phyloP scores from a whole-genome alignment of 306 rosid genomes.

The Potentilla sterilis region DNA sequence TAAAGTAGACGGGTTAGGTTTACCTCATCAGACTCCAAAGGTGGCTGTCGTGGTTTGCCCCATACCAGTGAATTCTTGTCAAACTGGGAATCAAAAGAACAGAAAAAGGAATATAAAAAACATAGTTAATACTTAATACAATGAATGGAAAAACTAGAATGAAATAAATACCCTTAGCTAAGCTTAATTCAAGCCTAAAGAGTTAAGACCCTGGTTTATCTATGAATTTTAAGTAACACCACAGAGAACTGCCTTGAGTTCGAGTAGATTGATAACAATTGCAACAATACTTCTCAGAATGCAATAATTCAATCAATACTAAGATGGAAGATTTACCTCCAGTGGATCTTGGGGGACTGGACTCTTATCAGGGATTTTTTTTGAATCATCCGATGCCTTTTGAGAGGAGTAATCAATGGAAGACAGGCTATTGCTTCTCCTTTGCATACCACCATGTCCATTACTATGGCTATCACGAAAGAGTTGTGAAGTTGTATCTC shows the following conservation, averaged over 20 bases:
- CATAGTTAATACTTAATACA: not conserved
- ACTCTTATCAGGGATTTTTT: conserved; percentile 36
- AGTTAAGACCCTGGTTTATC: not conserved
- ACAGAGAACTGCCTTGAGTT: not conserved
- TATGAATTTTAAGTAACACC: not conserved
- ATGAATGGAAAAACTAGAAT: not conserved
- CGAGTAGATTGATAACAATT: not conserved
- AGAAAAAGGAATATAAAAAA: conserved; percentile 8
- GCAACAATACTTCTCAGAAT: not conserved
- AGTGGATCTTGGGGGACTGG: conserved; percentile 57
- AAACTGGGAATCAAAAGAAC: conserved; percentile 51
- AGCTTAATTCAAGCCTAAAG: not conserved
- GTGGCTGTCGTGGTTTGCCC: conserved; percentile 90
- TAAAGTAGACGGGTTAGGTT: not conserved
- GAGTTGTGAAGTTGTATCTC: conserved; percentile 96
- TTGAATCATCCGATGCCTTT: conserved; percentile 43
- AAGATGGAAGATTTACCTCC: conserved; percentile 52
- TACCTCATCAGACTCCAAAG: conserved; percentile 84
- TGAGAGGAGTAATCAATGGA: conserved; percentile 42
- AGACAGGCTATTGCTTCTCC: conserved; percentile 46
- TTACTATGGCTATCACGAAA: conserved; percentile 73
- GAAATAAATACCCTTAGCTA: not conserved
- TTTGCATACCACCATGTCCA: conserved; percentile 56
- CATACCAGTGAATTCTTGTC: conserved; percentile 67
- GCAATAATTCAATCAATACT: not conserved